Base-by-base conservation (phyloP, 768 basidiomycete genomes). In the Rhodotorula kratochvilovae region DNA sequence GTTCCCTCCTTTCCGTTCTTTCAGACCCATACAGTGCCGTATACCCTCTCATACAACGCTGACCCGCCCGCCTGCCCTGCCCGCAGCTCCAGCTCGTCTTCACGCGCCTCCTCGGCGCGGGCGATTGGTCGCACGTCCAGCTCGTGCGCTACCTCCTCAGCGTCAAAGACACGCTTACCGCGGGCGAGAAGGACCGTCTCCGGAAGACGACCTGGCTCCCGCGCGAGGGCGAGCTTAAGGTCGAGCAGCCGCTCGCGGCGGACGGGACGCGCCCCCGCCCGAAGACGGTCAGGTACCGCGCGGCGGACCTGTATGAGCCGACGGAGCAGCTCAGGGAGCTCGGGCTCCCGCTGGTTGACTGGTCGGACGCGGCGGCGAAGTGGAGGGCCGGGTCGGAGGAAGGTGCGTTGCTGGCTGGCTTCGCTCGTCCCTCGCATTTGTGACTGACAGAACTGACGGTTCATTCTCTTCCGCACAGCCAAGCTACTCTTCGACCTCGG, bases 321-420 rank as follows among this genome's bases (percentile, higher is more conserved):
- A 73, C 84, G 1, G 87, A 88, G 46, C 82, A 84, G 5, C 86
- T 93, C 65, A 85, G 91, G 23, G 83, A 85, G 60, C 81, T 98
- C 12, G 85, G 86, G 15, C 81, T 98, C 33, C 92, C 94, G 7
- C 78, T 96, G 5, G 83, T 98, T 54, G 91, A 92, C 75, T 99
- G 95, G 95, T 89, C 89, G 4, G 57, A 48, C 5, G 31, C 82
- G 36, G 83, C 87, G 68, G 81, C 82, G 2, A 92, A 89, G 79
- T 99, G 95, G 95, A 85, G 85, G 68, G 80, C 83, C 10, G 85
- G 84, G 17, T 92, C 92, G 0, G 91, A 92, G 39, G 94, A 96
- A 88, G 92, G 93, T 90, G 51, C 45, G 81, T 58, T 36, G 36
- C 71, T 43, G 15, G 42, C 6, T 13, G 48, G n/a, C 29, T 35